phyloP scores from a whole-genome alignment of 768 basidiomycete genomes.

The Trichaptum fuscoviolaceum region DNA sequence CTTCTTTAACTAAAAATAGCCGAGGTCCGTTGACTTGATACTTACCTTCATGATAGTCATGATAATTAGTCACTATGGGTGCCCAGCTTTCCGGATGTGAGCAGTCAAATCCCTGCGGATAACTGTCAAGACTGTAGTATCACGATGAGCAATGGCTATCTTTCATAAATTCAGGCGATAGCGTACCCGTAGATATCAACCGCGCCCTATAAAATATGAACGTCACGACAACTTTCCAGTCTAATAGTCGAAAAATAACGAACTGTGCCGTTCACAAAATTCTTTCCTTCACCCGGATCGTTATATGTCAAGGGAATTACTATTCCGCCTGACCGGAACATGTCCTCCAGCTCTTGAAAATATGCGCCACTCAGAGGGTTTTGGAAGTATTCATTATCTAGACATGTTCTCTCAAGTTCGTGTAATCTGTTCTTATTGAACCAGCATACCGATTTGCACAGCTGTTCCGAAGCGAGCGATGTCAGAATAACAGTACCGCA shows the following conservation, averaged over 20 bases:
- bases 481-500: neutral
- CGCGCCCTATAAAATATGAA: conserved; percentile 41
- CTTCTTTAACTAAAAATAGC: conserved; percentile 7
- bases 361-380: conserved; percentile 42
- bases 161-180: neutral
- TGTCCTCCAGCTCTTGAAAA: conserved; percentile 55
- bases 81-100: conserved; percentile 65
- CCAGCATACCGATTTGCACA: conserved; percentile 47
- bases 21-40: neutral
- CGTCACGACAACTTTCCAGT: neutral
- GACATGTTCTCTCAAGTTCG: neutral
- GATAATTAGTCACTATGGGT: conserved; percentile 58
- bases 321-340: conserved; percentile 50
- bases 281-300: conserved; percentile 50
- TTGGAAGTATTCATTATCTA: conserved; percentile 76
- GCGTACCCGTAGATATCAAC: conserved; percentile 73
- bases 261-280: conserved; percentile 70
- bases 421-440: neutral
- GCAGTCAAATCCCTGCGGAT: conserved; percentile 79
- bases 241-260: conserved; percentile 13
- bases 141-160: neutral
- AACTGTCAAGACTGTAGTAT: conserved; percentile 51
- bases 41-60: conserved; percentile 50
- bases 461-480: conserved; percentile 27
- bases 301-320: conserved; percentile 74